A percentile compares a stretch with the other conserved stretches of the same genome.
Evolutionary conservation across 495 filamentous ascomycete genomes (phyloP).

Genomic region (Pseudomonodictys pantanalensis): DNA sequence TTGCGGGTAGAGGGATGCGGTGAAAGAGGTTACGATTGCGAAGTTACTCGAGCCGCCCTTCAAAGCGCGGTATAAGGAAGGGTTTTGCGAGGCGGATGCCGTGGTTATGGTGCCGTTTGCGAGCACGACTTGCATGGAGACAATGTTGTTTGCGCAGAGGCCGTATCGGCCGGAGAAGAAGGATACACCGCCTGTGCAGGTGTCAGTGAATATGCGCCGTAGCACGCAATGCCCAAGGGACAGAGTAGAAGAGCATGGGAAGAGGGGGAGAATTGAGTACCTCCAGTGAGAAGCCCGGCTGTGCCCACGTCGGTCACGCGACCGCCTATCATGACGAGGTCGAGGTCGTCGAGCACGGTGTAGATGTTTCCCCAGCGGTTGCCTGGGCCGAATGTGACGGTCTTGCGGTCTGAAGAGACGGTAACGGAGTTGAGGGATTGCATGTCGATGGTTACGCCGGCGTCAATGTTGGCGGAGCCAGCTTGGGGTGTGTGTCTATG

Average conservation of each 20-base stretch:
- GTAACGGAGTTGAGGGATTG: conserved; percentile 29
- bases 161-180: conserved; percentile 35
- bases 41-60: conserved; percentile 38
- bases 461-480: conserved; percentile 33
- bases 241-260: neutral
- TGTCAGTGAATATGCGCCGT: neutral
- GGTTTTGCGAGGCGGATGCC: conserved; percentile 22
- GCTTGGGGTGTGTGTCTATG: conserved; percentile 30
- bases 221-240: neutral
- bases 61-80: conserved; percentile 32
- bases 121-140: conserved; percentile 35
- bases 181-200: conserved; percentile 32
- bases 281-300: conserved; percentile 33
- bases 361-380: conserved; percentile 34
- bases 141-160: conserved; percentile 35
- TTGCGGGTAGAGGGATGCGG: conserved; percentile 19
- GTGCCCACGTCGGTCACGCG: conserved; percentile 29
- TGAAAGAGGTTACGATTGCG: conserved; percentile 32
- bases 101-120: conserved; percentile 32
- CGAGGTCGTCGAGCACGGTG: conserved; percentile 19
- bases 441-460: conserved; percentile 36
- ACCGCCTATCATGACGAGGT: conserved; percentile 32
- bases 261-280: conserved; percentile 1
- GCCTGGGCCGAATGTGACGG: conserved; percentile 25
- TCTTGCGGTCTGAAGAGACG: conserved; percentile 14